Base-by-base conservation (phyloP, 2,329 filamentous ascomycete genomes). In the Colletotrichum eleusines region DNA sequence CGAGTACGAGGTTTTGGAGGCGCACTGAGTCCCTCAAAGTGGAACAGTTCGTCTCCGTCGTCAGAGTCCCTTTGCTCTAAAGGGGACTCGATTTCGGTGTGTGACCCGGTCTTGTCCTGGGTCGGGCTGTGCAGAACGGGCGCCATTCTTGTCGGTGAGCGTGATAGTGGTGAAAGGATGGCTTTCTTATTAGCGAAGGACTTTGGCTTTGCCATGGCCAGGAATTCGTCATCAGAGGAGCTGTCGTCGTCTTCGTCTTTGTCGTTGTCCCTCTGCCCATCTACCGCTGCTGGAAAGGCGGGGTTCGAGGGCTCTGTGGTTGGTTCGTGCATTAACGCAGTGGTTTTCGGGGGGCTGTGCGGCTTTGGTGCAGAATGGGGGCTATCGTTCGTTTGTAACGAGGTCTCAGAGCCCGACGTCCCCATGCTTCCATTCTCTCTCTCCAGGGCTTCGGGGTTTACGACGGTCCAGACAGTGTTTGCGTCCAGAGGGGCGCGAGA, bases 381-480 rank as follows among this genome's bases (percentile, higher is more conserved):
- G 31, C 28, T 12, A 26, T 65, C 46, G 69, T 53, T 69, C 9
- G 31, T 61, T 35, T 70, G 66, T 40, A 69, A 35, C 8, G 60
- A 72, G n/a, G 46, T 60, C 46, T 72, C 65, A 8, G 69, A 70
- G 44, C 60, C 59, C 14, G 69, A 72, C 20, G 59, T 72, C 14
- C 66, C 35, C 60, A 70, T 61, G 54, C 55, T 70, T 3, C 66
- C 69, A 16, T 58, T 69, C 31, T 70, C 69, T 20, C 42, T 71
- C 28, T 66, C 72, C n/a, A 67, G 59, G 28, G 71, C 70, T 11
- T 76, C 73, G 50, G 73, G 69, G 4, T 74, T 83, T 8, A 87
- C 84, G 28, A 86, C 81, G 5, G 84, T 86, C 85, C 85, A 87
- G n/a, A 85, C 80, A 5, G 84, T 85, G 75, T 83, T 86, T 66